Evolutionary conservation across 176 grass and related monocot genomes (phyloP), one percentile per base, ranked within the genome.

Genomic region (Pontederia crassipes): DNA sequence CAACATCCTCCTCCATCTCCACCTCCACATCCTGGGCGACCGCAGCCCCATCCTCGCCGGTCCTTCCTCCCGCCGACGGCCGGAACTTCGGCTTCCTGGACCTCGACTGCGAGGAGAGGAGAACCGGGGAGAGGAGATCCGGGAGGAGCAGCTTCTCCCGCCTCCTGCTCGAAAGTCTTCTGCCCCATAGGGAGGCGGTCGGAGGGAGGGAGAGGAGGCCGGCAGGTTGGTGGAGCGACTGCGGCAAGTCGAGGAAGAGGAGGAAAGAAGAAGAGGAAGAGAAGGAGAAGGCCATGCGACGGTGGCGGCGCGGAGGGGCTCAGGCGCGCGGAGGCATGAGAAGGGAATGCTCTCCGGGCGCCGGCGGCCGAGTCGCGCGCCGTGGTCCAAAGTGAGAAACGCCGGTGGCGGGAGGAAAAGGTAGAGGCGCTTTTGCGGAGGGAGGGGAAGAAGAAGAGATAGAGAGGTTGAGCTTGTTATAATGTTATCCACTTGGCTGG

Each of bases 211-310:
- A 52, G 48, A 40, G 35, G 17, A 64, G 57, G 54, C 53, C 56
- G 45, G 28, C 17, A 10, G 46, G 12, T 65, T 13, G 65, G n/a
- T 56, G 32, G 29, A 57, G 16, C 10, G 56, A 56, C 45, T 24
- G 66, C 6, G 66, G 40, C 53, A 57, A 11, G 35, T 69, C 52
- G 50, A 59, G 59, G 59, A 78, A 58, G 49, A 72, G 40, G 29
- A 71, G 56, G 48, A 65, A 17, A 9, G 24, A 72, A 72, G 58
- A 11, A 12, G 58, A 64, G 11, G 54, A 17, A 18, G 24, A 46
- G 9, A 28, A 48, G 40, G 62, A 68, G 14, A 15, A 13, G 48
- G 56, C 48, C 61, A 56, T 40, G 32, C 32, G 32, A 40, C 32
- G 32, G 32, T 7, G 32, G 32, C 0, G 6, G 32, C 32, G 32